These are phyloP conservation scores for Pneumocystis wakefieldiae DNA, from an alignment of 1,139 yeast genomes.

Conservation along the genomic window DNA sequence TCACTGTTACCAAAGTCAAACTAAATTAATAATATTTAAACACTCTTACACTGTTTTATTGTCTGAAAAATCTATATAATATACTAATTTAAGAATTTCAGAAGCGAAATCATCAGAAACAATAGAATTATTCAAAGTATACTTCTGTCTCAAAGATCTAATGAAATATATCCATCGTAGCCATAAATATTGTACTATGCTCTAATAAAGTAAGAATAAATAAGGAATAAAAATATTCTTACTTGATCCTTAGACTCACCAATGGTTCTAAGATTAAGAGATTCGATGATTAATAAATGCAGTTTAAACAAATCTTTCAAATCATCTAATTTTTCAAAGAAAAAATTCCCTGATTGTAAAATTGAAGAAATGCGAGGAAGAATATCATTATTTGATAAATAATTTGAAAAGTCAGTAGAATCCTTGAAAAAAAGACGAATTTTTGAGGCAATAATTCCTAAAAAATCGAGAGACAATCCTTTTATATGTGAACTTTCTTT, in stretches of 20 bases:
- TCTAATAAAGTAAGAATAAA: not conserved
- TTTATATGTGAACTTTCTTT: slow-evolving; percentile 30
- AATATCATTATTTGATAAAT: not conserved
- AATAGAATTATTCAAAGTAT: not conserved
- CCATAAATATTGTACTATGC: not conserved
- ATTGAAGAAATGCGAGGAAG: not conserved
- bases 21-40: not conserved
- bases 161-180: not conserved
- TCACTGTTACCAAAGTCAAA: slow-evolving; percentile 11
- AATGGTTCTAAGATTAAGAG: not conserved
- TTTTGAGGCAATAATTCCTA: slow-evolving; percentile 41
- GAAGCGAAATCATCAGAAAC: not conserved
- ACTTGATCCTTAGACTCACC: not conserved
- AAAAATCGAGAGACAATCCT: slow-evolving; percentile 37
- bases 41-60: not conserved
- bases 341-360: not conserved
- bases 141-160: not conserved
- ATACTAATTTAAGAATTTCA: not conserved
- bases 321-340: not conserved
- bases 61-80: not conserved
- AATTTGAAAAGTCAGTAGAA: not conserved
- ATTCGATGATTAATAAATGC: not conserved
- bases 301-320: not conserved
- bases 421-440: slow-evolving; percentile 17
- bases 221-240: not conserved